Evolutionary conservation across 805 yeast species (phyloP).

Genomic region (Saturnispora saitoi): DNA sequence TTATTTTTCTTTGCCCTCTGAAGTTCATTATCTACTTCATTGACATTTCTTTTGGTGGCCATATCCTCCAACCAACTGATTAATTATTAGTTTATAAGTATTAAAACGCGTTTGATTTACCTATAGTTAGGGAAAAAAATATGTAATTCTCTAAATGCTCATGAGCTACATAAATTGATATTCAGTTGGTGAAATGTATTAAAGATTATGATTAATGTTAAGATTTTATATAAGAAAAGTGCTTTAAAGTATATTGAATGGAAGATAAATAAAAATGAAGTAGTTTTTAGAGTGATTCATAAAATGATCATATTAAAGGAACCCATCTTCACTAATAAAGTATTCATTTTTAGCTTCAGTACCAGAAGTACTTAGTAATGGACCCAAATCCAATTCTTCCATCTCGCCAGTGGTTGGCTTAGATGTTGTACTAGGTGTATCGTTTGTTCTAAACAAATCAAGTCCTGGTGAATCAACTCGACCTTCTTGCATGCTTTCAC

Average conservation of each 20-base stretch:
- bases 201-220: not conserved
- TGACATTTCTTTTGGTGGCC: not conserved
- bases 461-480: constrained; percentile 12
- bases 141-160: too few species aligned
- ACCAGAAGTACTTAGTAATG: not conserved
- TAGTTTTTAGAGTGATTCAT: too few species aligned
- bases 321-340: constrained; percentile 4
- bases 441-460: constrained; percentile 10
- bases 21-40: not conserved
- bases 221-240: constrained; percentile 1
- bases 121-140: too few species aligned
- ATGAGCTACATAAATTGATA: not conserved
- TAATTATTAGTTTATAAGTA: too few species aligned
- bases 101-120: not conserved
- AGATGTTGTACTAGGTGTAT: not conserved
- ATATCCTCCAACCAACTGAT: not conserved
- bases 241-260: not conserved
- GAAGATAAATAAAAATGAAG: not conserved
- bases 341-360: constrained; percentile 4
- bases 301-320: not conserved
- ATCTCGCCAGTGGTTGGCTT: constrained; percentile 2
- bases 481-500: constrained; percentile 7
- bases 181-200: not conserved
- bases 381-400: constrained; percentile 6
- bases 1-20: not conserved